These are phyloP conservation scores for Zygoascus bituminiphila DNA, from an alignment of 805 yeast species.

Conservation along the genomic window DNA sequence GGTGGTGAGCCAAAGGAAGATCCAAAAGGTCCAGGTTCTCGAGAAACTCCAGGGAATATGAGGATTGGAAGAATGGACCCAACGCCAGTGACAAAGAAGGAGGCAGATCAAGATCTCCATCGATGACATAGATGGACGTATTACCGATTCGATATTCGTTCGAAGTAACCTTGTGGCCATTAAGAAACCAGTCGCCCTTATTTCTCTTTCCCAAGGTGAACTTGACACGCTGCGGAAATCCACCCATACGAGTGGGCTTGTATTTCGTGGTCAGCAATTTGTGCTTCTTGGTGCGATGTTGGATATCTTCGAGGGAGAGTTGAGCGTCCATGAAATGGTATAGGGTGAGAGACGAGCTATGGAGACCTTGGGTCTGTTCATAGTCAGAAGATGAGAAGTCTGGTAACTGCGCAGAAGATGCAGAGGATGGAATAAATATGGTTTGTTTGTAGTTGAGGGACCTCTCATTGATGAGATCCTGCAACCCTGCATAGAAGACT, in stretches of 20 bases:
- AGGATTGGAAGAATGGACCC: conserved; percentile 54
- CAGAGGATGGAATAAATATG: conserved; percentile 42
- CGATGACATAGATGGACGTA: conserved; percentile 56
- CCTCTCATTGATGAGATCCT: conserved; percentile 46
- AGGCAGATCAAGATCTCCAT: conserved; percentile 57
- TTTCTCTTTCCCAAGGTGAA: conserved; percentile 29
- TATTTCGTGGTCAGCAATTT: conserved; percentile 19
- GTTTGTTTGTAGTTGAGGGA: conserved; percentile 42
- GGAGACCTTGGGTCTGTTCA: too few relatives aligned
- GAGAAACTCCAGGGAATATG: conserved; percentile 54
- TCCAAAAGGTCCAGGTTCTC: conserved; percentile 44
- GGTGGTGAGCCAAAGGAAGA: conserved; percentile 31
- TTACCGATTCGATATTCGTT: conserved; percentile 47
- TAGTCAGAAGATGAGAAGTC: neutral
- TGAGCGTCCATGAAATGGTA: conserved; percentile 57
- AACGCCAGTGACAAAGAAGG: conserved; percentile 54
- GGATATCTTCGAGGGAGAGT: conserved; percentile 26
- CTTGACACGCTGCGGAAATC: conserved; percentile 55
- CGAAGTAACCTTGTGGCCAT: conserved; percentile 45
- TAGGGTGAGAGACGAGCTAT: conserved; percentile 30
- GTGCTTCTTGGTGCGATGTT: conserved; percentile 1
- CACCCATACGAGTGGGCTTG: conserved; percentile 45
- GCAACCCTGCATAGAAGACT: conserved; percentile 49
- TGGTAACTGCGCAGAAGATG: neutral
- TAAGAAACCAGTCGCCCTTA: conserved; percentile 34